Evolutionary conservation across 805 yeast species (phyloP), one percentile per base, ranked within the genome.

Genomic region (Tetrapisispora phaffii): DNA sequence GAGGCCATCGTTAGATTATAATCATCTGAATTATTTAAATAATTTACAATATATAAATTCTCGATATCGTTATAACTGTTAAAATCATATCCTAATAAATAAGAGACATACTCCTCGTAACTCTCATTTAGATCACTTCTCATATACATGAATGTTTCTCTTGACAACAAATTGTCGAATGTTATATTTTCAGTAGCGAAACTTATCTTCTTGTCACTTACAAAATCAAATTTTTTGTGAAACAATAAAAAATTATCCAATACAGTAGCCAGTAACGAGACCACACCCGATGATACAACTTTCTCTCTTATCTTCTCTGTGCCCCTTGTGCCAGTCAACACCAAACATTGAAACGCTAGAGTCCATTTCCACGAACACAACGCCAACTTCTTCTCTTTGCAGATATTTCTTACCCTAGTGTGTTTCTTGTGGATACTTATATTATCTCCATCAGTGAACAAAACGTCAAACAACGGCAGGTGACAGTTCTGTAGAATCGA

Each of bases 331-430:
- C 97, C 96, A 17, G 90, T 79, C 45, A 87, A 73, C 1, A 90
- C 95, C 45, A 90, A 68, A 60, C 97, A 89, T 68, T 90, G 98
- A 58, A 93, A 80, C 0, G 97, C 85, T 44, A 90, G 68, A 6
- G 95, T 85, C 98, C 98, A 90, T 67, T 90, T 90, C 96, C 96
- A 90, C 0, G 95, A 89, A n/a, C 83, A 71, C 50, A 86, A 70
- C 22, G 80, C 74, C 37, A 59, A 52, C 45, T 53, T 52, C 46
- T 68, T 67, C 50, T 60, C 68, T 48, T 61, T 57, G 37, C 56
- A 50, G 22, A 65, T 51, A 31, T 56, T 46, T 48, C 59, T 60
- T 3, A 53, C 50, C 12, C 52, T 45, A 9, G 34, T 41, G 28
- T 44, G 42, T 15, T 43, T 43, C 15, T 42, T 46, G 32, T 51